Conservation (phyloP, 208 protist genomes). For the Trypanosomatidae sp. region DNA sequence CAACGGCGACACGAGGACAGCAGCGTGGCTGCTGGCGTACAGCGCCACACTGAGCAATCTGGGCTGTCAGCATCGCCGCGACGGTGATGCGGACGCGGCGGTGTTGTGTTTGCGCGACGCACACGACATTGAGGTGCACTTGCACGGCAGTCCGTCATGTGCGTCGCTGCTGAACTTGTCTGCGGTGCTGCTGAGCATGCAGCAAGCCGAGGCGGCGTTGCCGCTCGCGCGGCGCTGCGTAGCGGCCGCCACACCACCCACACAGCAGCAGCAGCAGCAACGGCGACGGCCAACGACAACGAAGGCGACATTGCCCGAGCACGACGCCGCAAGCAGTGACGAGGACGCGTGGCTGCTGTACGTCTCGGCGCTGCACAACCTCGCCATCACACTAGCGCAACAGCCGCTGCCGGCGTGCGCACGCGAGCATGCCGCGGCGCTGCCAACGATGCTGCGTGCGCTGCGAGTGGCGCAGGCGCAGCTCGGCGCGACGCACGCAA, state of each 20-base stretch:
- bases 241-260: constrained; percentile 8
- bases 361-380: constrained; percentile 72
- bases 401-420: constrained; percentile 3
- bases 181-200: constrained; percentile 47
- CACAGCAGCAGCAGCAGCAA: background rate
- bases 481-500: constrained; percentile 46
- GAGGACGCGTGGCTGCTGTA: constrained; percentile 43
- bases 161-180: constrained; percentile 83
- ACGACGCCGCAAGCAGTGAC: constrained; percentile 8
- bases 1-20: background rate
- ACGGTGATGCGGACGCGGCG: constrained; percentile 23
- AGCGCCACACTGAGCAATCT: constrained; percentile 70
- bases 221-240: constrained; percentile 49
- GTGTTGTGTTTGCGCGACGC: constrained; percentile 30
- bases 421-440: constrained; percentile 22
- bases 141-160: constrained; percentile 57
- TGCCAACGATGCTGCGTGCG: constrained; percentile 59
- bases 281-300: background rate
- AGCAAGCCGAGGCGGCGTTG: constrained; percentile 31
- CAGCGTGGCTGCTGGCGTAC: constrained; percentile 41
- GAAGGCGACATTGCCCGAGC: background rate
- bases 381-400: constrained; percentile 63
- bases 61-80: constrained; percentile 62
- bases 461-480: constrained; percentile 36
- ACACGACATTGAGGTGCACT: constrained; percentile 26